Base-by-base conservation (phyloP, 2,329 filamentous ascomycete species). In the Sporothrix pseudoabietina region DNA sequence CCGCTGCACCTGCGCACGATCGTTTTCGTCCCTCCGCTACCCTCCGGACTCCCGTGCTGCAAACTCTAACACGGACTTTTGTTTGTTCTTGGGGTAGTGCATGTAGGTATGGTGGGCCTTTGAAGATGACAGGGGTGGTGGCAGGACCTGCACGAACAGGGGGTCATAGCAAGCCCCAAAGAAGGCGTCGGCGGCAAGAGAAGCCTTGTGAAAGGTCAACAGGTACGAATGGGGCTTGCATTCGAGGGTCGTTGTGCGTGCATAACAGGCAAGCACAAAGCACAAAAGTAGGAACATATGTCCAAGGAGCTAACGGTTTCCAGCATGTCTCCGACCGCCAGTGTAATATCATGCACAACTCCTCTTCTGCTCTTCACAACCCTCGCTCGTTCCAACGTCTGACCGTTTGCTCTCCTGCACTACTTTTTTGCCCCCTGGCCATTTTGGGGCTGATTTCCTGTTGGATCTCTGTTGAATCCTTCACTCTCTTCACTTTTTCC, bases 161-260 rank as follows among this genome's bases (percentile, higher is more conserved):
- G 71, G 44, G n/a, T n/a, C 49, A n/a, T 30, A 19, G 1, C 12
- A 30, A 19, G n/a, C 35, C 35, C 71, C 16, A 65, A 63, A 69
- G 55, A 69, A 66, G 39, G 52, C 10, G 74, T 76, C 79, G 81
- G 82, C 83, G 83, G 82, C 80, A 83, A 82, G 79, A 83, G 80
- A 74, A 78, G 81, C 76, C 74, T 79, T 81, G 77, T 83, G 79
- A 84, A 82, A 83, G 82, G 83, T 79, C 79, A 78, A 44, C 77
- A 74, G 41, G 59, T 30, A 66, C 7, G 32, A 8, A 63, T 19
- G 69, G 69, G 49, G 39, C 41, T 54, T 59, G 57, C 66, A 8
- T 44, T 68, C 6, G 19, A 63, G 39, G 32, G 32, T 12, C 47
- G 47, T 71, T 69, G 54, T 69, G 72, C 61, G 57, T 70, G 72